Evolutionary conservation across 306 rosid genomes (phyloP).

Genomic region (Aeschynomene evenia): DNA sequence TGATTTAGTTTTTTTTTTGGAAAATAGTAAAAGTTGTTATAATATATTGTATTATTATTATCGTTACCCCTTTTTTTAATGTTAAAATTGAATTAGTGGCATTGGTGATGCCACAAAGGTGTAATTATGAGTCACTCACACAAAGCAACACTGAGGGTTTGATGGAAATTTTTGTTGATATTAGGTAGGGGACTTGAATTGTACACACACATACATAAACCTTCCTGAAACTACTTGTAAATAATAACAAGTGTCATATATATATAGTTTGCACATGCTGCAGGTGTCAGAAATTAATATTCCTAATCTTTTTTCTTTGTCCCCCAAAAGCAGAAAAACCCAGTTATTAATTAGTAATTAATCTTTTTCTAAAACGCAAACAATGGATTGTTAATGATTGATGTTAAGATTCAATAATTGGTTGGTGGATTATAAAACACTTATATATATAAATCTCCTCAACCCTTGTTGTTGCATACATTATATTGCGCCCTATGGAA

Average conservation of each 20-base stretch:
- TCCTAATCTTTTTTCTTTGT: neutral
- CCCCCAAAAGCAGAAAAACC: neutral
- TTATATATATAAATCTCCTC: neutral
- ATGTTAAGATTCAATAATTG: neutral
- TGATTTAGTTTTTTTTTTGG: neutral
- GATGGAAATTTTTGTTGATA: conserved; percentile 21
- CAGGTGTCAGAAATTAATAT: conserved; percentile 12
- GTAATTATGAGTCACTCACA: neutral
- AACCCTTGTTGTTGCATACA: conserved; percentile 2
- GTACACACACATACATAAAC: too few species aligned
- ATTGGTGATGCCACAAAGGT: conserved; percentile 4
- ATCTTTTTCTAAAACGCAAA: neutral
- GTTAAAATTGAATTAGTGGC: neutral
- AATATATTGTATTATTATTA: too few species aligned
- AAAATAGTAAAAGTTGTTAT: neutral
- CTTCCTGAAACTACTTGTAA: neutral
- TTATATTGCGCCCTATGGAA: too few species aligned
- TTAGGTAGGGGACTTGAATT: neutral
- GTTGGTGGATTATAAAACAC: neutral
- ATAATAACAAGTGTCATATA: neutral
- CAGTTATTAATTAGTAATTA: too few species aligned
- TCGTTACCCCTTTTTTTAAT: neutral
- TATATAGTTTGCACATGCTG: neutral
- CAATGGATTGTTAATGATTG: neutral
- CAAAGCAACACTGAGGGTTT: neutral